Evolutionary conservation across 176 grass and related monocot species (phyloP).

Genomic region (Poa annua): DNA sequence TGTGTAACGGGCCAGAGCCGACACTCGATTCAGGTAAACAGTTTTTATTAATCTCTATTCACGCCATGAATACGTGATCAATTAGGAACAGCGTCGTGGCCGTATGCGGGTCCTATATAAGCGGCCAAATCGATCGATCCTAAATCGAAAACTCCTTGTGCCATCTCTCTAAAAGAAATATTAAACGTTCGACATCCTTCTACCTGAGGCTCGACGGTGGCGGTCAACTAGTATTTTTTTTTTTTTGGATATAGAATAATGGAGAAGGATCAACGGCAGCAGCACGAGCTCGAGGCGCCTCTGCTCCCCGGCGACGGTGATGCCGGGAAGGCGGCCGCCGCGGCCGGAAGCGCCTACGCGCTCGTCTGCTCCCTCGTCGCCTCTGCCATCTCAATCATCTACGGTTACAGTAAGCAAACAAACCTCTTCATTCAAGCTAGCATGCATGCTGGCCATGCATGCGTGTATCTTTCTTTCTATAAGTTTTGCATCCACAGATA

Average conservation of each 20-base stretch:
- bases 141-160: neutral
- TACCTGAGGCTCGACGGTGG: neutral
- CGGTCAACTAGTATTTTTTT: neutral
- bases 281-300: slow-evolving; percentile 5
- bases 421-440: neutral
- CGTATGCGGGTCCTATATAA: neutral
- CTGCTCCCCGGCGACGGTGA: slow-evolving; percentile 9
- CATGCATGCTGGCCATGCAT: neutral
- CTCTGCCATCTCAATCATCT: slow-evolving; percentile 23
- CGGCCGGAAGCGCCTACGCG: slow-evolving; percentile 22
- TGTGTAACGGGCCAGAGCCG: too few relatives aligned
- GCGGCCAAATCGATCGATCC: neutral
- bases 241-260: neutral
- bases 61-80: neutral
- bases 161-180: neutral
- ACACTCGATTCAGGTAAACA: too few relatives aligned
- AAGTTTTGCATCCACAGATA: neutral
- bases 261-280: neutral
- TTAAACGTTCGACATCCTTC: neutral
- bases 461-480: neutral
- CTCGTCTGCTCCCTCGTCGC: slow-evolving; percentile 29
- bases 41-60: neutral
- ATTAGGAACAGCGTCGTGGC: neutral
- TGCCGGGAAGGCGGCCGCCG: neutral
- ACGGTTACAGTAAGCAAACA: slow-evolving; percentile 19